Base-by-base conservation (phyloP, 345 rosid species). In the Salix caprea region DNA sequence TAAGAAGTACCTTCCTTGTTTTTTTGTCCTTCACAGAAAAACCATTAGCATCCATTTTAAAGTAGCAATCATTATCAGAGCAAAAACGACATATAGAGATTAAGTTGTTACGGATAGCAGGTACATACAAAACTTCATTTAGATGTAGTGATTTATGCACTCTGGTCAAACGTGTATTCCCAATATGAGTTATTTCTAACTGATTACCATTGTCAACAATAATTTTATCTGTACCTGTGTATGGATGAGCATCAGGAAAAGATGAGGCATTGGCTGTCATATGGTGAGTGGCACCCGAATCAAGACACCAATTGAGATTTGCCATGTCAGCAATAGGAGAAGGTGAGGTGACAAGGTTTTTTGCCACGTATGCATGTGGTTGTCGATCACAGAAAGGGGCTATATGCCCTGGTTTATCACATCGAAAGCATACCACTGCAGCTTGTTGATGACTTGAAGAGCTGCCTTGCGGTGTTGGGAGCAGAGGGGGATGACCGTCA, bases 11-110 rank as follows among this genome's bases (percentile, higher is more conserved):
- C 24, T 54, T 54, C 12, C 7, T 4, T 0, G 0, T 54, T 21
- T 54, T 54, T 12, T 39, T 39, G 0, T 39, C 42, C 42, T 39
- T 39, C 42, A 39, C 0, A 39, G 0, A 39, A 39, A 39, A 39
- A 39, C 42, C 11, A 39, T 39, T 39, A 39, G 2, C 2, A 39
- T 39, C 42, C 42, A 39, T 39, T 1, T 39, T 39, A 39, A 39
- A 39, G 12, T 39, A 2, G 0, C 12, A 39, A 39, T 39, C 11
- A 9, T 7, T 54, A 7, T 54, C 4, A 54, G 1, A 7, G 0
- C 12, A 54, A 54, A 54, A 54, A 7, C 1, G 1, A 54, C 0
- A 0, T 0, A 54, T 21, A 21, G 0, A 54, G 1, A 54, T 21
- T 10, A 19, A 19, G 12, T 2, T 54, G 21, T 19, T 54, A 0